Percentiles rank a stretch among this genome's conserved stretches.
phyloP scores from a whole-genome alignment of 306 rosid species.

The Sicyos edulis region DNA sequence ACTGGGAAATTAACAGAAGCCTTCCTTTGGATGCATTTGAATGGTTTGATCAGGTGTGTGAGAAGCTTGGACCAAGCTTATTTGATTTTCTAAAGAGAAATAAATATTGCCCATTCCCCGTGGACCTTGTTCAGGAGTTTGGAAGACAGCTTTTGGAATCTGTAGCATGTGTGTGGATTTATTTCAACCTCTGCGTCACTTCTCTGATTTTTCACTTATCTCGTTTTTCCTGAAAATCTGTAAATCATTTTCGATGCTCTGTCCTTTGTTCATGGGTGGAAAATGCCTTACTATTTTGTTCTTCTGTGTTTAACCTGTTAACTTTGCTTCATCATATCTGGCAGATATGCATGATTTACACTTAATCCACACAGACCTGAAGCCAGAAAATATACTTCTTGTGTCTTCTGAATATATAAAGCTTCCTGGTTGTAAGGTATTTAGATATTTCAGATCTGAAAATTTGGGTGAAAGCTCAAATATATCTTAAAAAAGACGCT shows the following conservation, averaged over 20 bases:
- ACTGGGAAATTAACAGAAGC: constrained; percentile 56
- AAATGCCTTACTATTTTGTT: constrained; percentile 29
- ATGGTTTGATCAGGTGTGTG: constrained; percentile 97
- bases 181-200: constrained; percentile 52
- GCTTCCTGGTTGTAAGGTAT: constrained; percentile 87
- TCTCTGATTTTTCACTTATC: constrained; percentile 34
- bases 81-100: constrained; percentile 99
- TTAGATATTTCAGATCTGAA: constrained; percentile 31
- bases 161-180: constrained; percentile 95
- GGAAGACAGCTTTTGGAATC: constrained; percentile 99
- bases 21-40: constrained; percentile 68
- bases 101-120: constrained; percentile 94
- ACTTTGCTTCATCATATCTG: constrained; percentile 39
- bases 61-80: constrained; percentile 99
- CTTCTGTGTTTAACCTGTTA: constrained; percentile 28
- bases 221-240: constrained; percentile 34
- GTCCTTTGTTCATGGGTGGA: constrained; percentile 35
- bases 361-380: constrained; percentile 91
- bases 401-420: constrained; percentile 82
- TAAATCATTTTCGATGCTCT: constrained; percentile 33
- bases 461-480: constrained; percentile 31
- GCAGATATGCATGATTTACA: constrained; percentile 88
- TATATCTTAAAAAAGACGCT: constrained; percentile 34
- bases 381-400: constrained; percentile 98
- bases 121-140: constrained; percentile 99